Conservation (phyloP, 2,329 filamentous ascomycete genomes). For the Pseudocercospora musae region DNA sequence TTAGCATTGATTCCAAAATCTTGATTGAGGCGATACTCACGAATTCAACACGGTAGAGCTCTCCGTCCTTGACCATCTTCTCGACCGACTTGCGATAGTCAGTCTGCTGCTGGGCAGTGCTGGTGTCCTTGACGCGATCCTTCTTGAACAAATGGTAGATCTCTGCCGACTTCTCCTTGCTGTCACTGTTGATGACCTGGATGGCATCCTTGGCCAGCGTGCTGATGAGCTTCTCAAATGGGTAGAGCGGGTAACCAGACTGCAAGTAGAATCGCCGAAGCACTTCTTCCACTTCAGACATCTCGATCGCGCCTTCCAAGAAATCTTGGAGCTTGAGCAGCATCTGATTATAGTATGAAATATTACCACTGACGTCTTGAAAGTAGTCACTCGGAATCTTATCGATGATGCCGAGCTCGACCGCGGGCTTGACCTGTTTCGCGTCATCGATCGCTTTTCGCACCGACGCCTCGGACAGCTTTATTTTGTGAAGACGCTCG, state of each 20-base stretch:
- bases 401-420: constrained; percentile 78
- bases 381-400: constrained; percentile 76
- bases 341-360: constrained; percentile 81
- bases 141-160: constrained; percentile 83
- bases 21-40: constrained; percentile 57
- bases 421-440: constrained; percentile 73
- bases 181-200: constrained; percentile 78
- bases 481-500: constrained; percentile 76
- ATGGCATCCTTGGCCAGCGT: constrained; percentile 77
- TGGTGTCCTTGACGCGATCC: constrained; percentile 77
- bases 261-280: constrained; percentile 88
- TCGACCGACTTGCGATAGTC: constrained; percentile 88
- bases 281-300: constrained; percentile 81
- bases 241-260: constrained; percentile 90
- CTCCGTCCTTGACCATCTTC: constrained; percentile 86
- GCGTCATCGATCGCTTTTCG: constrained; percentile 70
- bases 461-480: constrained; percentile 72
- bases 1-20: not conserved
- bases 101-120: constrained; percentile 85
- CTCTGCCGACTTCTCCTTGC: constrained; percentile 90
- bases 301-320: constrained; percentile 76
- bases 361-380: constrained; percentile 57
- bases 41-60: constrained; percentile 85
- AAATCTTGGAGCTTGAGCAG: constrained; percentile 83
- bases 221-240: constrained; percentile 81